A percentile compares a stretch with the other conserved stretches of the same genome.
phyloP scores from a whole-genome alignment of 2,329 filamentous ascomycete genomes.

The Neurospora sp. region DNA sequence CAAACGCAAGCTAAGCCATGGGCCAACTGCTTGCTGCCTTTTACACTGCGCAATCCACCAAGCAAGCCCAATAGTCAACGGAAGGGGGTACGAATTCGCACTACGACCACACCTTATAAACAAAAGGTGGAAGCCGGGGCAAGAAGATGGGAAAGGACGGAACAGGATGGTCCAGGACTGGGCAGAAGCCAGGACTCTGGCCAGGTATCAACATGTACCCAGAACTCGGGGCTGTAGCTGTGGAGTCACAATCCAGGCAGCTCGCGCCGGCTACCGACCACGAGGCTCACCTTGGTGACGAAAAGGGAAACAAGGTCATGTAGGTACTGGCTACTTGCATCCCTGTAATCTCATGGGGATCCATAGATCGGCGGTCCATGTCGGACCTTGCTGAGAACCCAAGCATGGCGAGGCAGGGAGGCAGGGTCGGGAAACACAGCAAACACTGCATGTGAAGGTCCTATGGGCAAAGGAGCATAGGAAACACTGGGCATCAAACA shows the following conservation, averaged over 20 bases:
- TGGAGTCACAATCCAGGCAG: constrained; percentile 13
- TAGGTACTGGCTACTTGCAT: neutral
- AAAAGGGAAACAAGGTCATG: constrained; percentile 2
- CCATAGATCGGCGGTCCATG: constrained; percentile 1
- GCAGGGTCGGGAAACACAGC: neutral
- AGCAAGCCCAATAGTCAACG: neutral
- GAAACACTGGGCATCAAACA: neutral
- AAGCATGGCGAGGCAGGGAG: neutral
- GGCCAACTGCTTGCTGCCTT: neutral
- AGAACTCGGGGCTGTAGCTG: constrained; percentile 1
- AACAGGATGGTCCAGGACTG: neutral
- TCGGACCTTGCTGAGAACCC: neutral
- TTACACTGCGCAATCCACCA: neutral
- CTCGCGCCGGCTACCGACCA: constrained; percentile 10
- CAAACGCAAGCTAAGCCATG: neutral
- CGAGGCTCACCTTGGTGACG: constrained; percentile 12
- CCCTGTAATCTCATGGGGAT: neutral
- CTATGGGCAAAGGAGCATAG: neutral
- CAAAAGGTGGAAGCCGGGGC: constrained; percentile 1
- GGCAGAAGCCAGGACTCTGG: constrained; percentile 2
- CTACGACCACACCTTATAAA: neutral
- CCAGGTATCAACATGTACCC: constrained; percentile 8
- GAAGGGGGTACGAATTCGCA: neutral
- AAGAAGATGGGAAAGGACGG: constrained; percentile 3
- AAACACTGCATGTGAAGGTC: neutral